Evolutionary conservation across 306 rosid genomes (phyloP).

Genomic region (Cicer cuneatum): DNA sequence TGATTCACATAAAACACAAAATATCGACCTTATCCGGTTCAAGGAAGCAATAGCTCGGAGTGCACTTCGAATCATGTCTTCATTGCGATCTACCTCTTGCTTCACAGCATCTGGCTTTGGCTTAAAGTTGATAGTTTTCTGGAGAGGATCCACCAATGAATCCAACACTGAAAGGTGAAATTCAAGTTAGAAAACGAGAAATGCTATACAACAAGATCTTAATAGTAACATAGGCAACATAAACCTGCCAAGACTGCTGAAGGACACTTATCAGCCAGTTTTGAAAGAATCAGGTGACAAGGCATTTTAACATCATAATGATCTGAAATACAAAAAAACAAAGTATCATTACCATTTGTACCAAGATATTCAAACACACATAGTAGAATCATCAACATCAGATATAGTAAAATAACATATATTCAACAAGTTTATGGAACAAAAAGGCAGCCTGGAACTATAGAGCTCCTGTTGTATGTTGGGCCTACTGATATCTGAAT

Average conservation of each 20-base stretch:
- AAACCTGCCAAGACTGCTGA: constrained; percentile 94
- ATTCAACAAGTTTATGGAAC: constrained; percentile 13
- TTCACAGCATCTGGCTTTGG: constrained; percentile 98
- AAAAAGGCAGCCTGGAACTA: background rate
- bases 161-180: constrained; percentile 72
- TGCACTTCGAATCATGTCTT: constrained; percentile 99
- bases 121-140: constrained; percentile 92
- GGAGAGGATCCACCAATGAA: constrained; percentile 98
- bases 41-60: constrained; percentile 95
- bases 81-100: constrained; percentile 99
- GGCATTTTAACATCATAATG: constrained; percentile 99
- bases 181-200: constrained; percentile 33
- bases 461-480: background rate
- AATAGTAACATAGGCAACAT: constrained; percentile 42
- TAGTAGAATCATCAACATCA: constrained; percentile 2
- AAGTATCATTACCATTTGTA: background rate
- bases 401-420: background rate
- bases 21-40: constrained; percentile 84
- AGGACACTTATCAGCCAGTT: constrained; percentile 96
- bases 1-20: constrained; percentile 38
- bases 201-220: constrained; percentile 16
- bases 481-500: background rate
- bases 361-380: background rate
- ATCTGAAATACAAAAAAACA: constrained; percentile 55
- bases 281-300: constrained; percentile 96